Conservation (phyloP, 78 protist species). For the Emiliania huxleyi region DNA sequence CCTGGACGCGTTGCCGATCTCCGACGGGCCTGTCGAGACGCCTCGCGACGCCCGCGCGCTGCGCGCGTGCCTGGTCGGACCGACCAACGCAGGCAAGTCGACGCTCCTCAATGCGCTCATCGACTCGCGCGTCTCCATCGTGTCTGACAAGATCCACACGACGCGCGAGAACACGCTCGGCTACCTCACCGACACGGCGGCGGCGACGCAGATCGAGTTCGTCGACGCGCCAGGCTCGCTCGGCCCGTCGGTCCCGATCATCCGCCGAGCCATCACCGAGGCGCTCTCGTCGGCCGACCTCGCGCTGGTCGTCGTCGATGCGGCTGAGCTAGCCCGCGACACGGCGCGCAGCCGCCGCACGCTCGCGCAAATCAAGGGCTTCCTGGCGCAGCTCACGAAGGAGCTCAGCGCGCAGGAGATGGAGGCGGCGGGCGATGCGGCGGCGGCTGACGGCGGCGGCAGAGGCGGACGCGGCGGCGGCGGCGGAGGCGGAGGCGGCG, state of each 20-base stretch:
- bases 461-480: too few species aligned
- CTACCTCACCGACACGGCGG: background rate
- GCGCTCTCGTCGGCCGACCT: background rate
- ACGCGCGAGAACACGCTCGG: background rate
- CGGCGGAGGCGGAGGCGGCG: too few species aligned
- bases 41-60: background rate
- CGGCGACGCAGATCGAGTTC: background rate
- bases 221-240: background rate
- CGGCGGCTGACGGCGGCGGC: background rate
- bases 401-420: background rate
- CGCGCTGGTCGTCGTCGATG: background rate
- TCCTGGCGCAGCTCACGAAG: background rate
- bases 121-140: background rate
- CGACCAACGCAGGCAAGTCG: background rate
- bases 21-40: too few species aligned
- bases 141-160: background rate
- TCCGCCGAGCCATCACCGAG: background rate
- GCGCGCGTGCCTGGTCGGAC: background rate
- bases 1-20: too few species aligned
- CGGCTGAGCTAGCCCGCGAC: background rate
- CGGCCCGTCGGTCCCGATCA: background rate
- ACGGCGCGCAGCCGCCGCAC: background rate
- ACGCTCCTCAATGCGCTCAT: background rate
- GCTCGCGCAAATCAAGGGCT: background rate
- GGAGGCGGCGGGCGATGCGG: background rate